Percentiles rank a stretch among this genome's conserved stretches.
These are phyloP conservation scores for Lactarius pseudohatsudake DNA, from an alignment of 768 basidiomycete species.

Conservation along the genomic window DNA sequence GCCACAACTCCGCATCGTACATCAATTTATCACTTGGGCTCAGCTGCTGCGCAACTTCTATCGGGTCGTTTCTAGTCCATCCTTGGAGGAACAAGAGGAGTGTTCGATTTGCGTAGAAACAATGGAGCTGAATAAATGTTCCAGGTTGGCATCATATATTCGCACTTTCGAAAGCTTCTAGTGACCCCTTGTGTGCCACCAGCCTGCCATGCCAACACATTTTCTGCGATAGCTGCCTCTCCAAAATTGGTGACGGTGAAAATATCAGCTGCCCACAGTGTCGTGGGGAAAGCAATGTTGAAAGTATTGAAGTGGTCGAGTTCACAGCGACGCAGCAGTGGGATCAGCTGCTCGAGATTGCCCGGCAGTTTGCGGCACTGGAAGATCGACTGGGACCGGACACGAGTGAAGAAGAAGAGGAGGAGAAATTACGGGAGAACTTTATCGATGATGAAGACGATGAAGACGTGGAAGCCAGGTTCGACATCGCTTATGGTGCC, in stretches of 20 bases:
- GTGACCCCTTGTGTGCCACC: not conserved
- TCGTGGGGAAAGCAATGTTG: conserved; percentile 33
- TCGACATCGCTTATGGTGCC: not conserved
- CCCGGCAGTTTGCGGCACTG: conserved; percentile 40
- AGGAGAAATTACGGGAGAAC: conserved; percentile 34
- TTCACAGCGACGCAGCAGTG: conserved; percentile 45
- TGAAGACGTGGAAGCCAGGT: conserved; percentile 16
- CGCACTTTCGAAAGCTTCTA: not conserved
- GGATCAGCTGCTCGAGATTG: conserved; percentile 44
- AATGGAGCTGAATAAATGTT: conserved; percentile 37
- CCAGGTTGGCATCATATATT: conserved; percentile 34
- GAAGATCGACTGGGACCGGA: conserved; percentile 40
- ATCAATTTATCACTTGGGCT: not conserved
- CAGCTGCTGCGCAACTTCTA: conserved; percentile 45
- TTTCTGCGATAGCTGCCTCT: conserved; percentile 42
- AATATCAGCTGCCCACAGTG: conserved; percentile 42
- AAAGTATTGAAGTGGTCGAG: conserved; percentile 39
- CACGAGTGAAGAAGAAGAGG: conserved; percentile 46
- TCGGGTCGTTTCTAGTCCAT: conserved; percentile 40
- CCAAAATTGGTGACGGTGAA: conserved; percentile 34
- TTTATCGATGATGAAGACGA: conserved; percentile 36
- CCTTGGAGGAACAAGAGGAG: conserved; percentile 40
- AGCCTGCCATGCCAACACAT: conserved; percentile 48
- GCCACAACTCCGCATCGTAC: not conserved
- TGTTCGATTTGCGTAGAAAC: conserved; percentile 43